A percentile compares a stretch with the other conserved stretches of the same genome.
These are phyloP conservation scores for Elsinoe ampelina DNA, from an alignment of 2,329 filamentous ascomycete genomes.

Conservation along the genomic window DNA sequence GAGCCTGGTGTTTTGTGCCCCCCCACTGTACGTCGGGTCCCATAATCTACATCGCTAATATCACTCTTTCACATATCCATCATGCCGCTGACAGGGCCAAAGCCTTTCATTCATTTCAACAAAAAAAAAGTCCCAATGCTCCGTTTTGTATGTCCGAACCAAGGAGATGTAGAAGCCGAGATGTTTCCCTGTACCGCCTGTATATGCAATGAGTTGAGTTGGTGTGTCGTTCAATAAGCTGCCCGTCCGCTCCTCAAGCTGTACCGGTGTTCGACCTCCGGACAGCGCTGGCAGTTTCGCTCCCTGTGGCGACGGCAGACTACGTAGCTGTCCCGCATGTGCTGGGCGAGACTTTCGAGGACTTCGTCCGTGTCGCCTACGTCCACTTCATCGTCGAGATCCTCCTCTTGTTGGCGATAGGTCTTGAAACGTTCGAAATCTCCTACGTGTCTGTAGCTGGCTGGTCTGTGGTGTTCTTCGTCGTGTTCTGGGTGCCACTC, in stretches of 20 bases:
- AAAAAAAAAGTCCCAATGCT: conserved; percentile 1
- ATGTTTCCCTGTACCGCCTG: not conserved
- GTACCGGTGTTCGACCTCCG: not conserved
- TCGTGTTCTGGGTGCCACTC: conserved; percentile 20
- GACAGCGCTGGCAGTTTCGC: not conserved
- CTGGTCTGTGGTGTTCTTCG: not conserved
- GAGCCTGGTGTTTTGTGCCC: conserved; percentile 1
- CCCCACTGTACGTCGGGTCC: not conserved
- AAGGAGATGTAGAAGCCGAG: conserved; percentile 4
- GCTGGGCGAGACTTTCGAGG: conserved; percentile 14
- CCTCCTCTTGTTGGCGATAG: conserved; percentile 9
- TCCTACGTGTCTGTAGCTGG: not conserved
- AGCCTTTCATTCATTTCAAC: not conserved
- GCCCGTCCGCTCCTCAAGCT: not conserved
- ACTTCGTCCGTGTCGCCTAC: conserved; percentile 23
- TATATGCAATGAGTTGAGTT: conserved; percentile 2
- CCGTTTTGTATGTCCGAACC: not conserved
- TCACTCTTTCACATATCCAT: too few relatives aligned
- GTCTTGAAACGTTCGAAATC: conserved; percentile 10
- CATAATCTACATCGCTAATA: conserved; percentile 4
- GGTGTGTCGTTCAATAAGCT: not conserved
- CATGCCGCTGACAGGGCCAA: too few relatives aligned
- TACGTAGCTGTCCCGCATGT: not conserved
- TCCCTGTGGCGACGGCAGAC: not conserved
- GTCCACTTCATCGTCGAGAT: conserved; percentile 19